Base-by-base conservation (phyloP, 306 rosid genomes). In the Sphenostylis stenocarpa region DNA sequence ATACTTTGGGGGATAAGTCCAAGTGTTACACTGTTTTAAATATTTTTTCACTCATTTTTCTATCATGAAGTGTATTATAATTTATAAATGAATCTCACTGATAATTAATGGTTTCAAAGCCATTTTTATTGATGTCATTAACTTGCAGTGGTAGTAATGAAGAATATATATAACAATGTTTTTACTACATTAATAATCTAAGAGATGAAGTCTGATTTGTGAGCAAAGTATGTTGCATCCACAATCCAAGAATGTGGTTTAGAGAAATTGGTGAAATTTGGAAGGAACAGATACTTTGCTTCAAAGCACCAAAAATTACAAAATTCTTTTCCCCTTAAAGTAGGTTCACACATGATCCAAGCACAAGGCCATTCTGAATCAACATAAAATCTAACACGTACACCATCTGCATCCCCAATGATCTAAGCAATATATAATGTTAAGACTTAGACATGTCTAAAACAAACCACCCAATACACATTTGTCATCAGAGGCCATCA, bases 211-310 rank as follows among this genome's bases (percentile, higher is more conserved):
- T 28, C 1, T 60, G 17, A 65, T 38, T 39, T 65, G 15, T 66
- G 2, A 67, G 15, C 15, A 60, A 75, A 52, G 73, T 8, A 74
- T 77, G 63, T 60, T 67, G 36, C 20, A 52, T 34, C 67, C 17
- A 60, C 44, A 61, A 55, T 74, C 56, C 36, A 77, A 53, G 72
- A 43, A 49, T 24, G 31, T 58, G 23, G 73, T 20, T 56, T 17
- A 33, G 80, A 48, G 55, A 39, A 75, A 66, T 71, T n/a, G 49
- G 55, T 43, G 13, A 71, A 75, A 64, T 41, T 70, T 64, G 14
- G 33, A 81, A 72, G 66, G 79, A 71, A 63, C 24, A 67, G 75
- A 83, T 89, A 36, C 95, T 90, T 92, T 84, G 85, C 96, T 88
- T 88, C 75, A 67, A 92, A 86, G 90, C 77, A 75, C 71, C 47